Conservation (phyloP, 345 rosid species). For the Raphanus sativus region DNA sequence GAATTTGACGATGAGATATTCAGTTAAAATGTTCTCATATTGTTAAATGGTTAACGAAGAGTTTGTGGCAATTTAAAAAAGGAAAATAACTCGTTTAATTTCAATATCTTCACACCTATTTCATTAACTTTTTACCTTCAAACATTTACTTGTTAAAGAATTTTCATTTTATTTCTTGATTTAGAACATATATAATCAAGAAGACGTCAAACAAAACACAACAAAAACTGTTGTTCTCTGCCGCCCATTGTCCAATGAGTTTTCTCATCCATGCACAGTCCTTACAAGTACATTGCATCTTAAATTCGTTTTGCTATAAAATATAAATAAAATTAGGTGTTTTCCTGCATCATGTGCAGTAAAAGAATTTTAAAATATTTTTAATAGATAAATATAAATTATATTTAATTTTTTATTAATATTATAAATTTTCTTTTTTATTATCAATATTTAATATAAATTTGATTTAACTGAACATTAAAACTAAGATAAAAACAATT, state of each 20-base stretch:
- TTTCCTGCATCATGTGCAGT: no score
- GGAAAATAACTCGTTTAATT: no score
- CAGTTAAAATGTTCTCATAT: background rate
- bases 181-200: background rate
- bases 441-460: no score
- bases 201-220: constrained; percentile 31
- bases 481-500: no score
- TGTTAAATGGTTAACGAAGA: background rate
- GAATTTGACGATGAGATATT: background rate
- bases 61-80: no score
- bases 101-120: background rate
- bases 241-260: constrained; percentile 18
- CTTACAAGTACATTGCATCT: constrained; percentile 5
- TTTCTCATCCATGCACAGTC: constrained; percentile 31
- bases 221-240: constrained; percentile 26
- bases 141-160: background rate
- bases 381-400: no score
- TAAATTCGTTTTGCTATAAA: background rate
- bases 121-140: background rate
- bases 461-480: no score
- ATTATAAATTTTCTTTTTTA: no score
- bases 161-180: constrained; percentile 7
- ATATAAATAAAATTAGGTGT: background rate
- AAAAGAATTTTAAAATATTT: no score
- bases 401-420: no score